phyloP scores from a whole-genome alignment of 108 stramenopile genomes.

The Fistulifera solaris region DNA sequence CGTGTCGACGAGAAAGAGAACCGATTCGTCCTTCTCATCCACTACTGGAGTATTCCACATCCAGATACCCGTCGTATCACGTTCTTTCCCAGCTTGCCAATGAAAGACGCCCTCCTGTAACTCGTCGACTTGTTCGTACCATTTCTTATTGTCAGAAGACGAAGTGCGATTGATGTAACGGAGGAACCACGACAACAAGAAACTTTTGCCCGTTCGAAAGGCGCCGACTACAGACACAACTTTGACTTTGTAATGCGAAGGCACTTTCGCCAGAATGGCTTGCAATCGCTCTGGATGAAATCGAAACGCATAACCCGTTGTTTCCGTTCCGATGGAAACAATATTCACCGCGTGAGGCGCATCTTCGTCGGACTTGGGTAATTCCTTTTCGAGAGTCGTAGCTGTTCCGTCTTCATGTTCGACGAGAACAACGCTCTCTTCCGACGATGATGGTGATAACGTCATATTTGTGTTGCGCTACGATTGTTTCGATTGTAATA shows the following conservation, averaged over 20 bases:
- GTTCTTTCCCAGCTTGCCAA: constrained; percentile 91
- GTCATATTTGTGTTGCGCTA: no score
- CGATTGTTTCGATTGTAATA: no score
- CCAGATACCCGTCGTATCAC: constrained; percentile 99
- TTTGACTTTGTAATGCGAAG: constrained; percentile 80
- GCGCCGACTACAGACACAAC: constrained; percentile 96
- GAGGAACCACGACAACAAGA: constrained; percentile 92
- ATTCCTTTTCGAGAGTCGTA: no score
- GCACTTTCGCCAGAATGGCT: constrained; percentile 61
- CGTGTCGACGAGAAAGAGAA: constrained; percentile 94
- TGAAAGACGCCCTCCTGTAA: constrained; percentile 72
- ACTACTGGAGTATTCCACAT: constrained; percentile 93
- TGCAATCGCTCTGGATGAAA: constrained; percentile 78
- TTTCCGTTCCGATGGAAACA: constrained; percentile 75
- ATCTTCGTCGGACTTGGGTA: not conserved
- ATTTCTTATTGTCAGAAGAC: constrained; percentile 20
- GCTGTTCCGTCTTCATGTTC: no score
- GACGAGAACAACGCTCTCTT: no score
- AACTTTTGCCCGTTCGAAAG: constrained; percentile 95
- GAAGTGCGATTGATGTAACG: constrained; percentile 55
- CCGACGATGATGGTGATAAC: no score
- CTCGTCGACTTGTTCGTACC: constrained; percentile 59
- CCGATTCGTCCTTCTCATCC: constrained; percentile 60
- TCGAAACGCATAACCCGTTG: constrained; percentile 69
- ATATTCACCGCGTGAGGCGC: constrained; percentile 54